phyloP scores from a whole-genome alignment of 1,284 basidiomycete genomes.

The Ustilago hordei region DNA sequence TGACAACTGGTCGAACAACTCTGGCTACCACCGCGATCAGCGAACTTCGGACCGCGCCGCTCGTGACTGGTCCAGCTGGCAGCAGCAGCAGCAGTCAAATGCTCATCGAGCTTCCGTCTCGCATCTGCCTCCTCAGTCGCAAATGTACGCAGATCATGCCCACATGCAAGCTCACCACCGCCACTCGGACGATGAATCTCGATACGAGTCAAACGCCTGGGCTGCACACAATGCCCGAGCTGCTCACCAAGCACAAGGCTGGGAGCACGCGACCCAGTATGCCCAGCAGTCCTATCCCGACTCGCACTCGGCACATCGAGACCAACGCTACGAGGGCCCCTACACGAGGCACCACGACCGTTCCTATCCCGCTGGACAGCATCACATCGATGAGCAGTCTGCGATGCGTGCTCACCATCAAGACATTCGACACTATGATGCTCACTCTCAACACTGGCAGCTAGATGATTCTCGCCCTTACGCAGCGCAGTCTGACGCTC shows the following conservation, averaged over 20 bases:
- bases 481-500: slow-evolving; percentile 21
- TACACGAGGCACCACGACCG: slow-evolving; percentile 13
- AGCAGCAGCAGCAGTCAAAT: slow-evolving; percentile 4
- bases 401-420: slow-evolving; percentile 8
- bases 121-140: slow-evolving; percentile 19
- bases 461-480: slow-evolving; percentile 7
- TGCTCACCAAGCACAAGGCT: slow-evolving; percentile 14
- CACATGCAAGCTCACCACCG: slow-evolving; percentile 19
- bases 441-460: background rate
- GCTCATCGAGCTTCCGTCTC: slow-evolving; percentile 27
- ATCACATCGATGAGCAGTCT: slow-evolving; percentile 12
- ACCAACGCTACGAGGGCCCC: slow-evolving; percentile 10
- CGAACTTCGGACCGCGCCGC: slow-evolving; percentile 10
- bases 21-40: slow-evolving; percentile 20
- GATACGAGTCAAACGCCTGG: slow-evolving; percentile 20
- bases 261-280: slow-evolving; percentile 17
- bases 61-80: slow-evolving; percentile 31
- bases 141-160: slow-evolving; percentile 13
- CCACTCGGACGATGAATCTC: slow-evolving; percentile 22
- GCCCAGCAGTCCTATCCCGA: slow-evolving; percentile 22
- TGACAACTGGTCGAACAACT: slow-evolving; percentile 22
- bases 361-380: slow-evolving; percentile 14
- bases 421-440: slow-evolving; percentile 18
- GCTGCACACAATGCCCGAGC: slow-evolving; percentile 6
- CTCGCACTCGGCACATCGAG: slow-evolving; percentile 14